phyloP scores from a whole-genome alignment of 2,329 filamentous ascomycete genomes.

The Scedosporium aurantiacum region DNA sequence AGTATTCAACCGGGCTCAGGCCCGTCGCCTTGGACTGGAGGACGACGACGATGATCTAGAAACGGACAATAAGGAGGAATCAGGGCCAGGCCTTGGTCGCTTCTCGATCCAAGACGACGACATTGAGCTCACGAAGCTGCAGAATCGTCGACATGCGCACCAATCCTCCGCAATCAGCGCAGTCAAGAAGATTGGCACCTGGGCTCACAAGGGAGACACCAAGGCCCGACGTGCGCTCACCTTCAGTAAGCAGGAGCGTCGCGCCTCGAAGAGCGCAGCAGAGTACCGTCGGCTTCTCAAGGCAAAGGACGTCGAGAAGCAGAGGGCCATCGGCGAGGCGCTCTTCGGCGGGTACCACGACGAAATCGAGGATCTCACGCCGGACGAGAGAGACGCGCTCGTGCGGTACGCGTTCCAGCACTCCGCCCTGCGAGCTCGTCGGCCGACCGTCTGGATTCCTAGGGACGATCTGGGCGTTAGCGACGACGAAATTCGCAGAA shows the following conservation, averaged over 20 bases:
- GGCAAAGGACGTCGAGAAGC: constrained; percentile 57
- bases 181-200: constrained; percentile 34
- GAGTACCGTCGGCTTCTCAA: constrained; percentile 38
- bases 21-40: constrained; percentile 52
- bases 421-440: constrained; percentile 68
- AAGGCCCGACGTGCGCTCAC: constrained; percentile 9
- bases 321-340: constrained; percentile 63
- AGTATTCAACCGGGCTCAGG: constrained; percentile 72
- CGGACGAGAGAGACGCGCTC: constrained; percentile 75
- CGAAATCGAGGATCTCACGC: constrained; percentile 87
- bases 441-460: constrained; percentile 90
- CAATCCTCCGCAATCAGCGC: constrained; percentile 28
- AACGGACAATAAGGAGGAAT: constrained; percentile 22
- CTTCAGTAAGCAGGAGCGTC: constrained; percentile 4
- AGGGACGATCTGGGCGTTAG: constrained; percentile 81
- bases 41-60: constrained; percentile 42
- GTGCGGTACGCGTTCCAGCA: constrained; percentile 87
- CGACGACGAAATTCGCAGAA: constrained; percentile 79
- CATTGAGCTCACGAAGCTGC: constrained; percentile 25
- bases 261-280: constrained; percentile 29
- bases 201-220: constrained; percentile 24
- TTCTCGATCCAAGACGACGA: constrained; percentile 16
- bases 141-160: constrained; percentile 14
- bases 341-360: constrained; percentile 82
- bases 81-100: constrained; percentile 16